Evolutionary conservation across 768 basidiomycete species (phyloP).

Genomic region (Crassisporium funariophilum): DNA sequence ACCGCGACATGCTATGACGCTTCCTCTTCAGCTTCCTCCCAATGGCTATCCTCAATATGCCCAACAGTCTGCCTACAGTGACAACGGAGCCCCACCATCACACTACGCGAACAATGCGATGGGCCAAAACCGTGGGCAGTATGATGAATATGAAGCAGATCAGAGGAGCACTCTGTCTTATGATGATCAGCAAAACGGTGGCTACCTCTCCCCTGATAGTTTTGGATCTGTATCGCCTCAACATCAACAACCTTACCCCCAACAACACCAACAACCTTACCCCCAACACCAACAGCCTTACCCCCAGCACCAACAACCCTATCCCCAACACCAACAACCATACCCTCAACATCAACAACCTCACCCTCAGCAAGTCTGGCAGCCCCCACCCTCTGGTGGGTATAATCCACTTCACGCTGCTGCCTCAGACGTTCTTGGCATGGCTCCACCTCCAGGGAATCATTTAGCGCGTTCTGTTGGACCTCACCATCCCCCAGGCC

Average conservation of each 20-base stretch:
- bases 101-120: slow-evolving; percentile 1
- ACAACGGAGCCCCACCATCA: slow-evolving; percentile 4
- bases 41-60: slow-evolving; percentile 3
- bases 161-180: slow-evolving; percentile 2
- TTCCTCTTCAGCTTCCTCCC: slow-evolving; percentile 14
- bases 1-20: slow-evolving; percentile 21
- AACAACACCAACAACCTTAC: not conserved
- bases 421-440: slow-evolving; percentile 79
- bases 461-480: no score
- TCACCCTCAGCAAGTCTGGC: slow-evolving; percentile 2
- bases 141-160: slow-evolving; percentile 5
- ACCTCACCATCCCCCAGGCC: slow-evolving; percentile 11
- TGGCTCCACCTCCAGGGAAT: slow-evolving; percentile 58
- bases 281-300: slow-evolving; percentile 10
- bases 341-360: slow-evolving; percentile 12
- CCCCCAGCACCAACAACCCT: not conserved
- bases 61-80: slow-evolving; percentile 5
- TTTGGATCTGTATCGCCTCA: slow-evolving; percentile 1
- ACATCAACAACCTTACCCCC: slow-evolving; percentile 6
- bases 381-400: slow-evolving; percentile 29
- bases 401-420: slow-evolving; percentile 70
- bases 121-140: not conserved
- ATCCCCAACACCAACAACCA: slow-evolving; percentile 5
- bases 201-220: slow-evolving; percentile 1
- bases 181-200: slow-evolving; percentile 5